Percentiles rank a stretch among this genome's conserved stretches.
Conservation (phyloP, 1,284 basidiomycete species). For the Gymnopus androsaceus region DNA sequence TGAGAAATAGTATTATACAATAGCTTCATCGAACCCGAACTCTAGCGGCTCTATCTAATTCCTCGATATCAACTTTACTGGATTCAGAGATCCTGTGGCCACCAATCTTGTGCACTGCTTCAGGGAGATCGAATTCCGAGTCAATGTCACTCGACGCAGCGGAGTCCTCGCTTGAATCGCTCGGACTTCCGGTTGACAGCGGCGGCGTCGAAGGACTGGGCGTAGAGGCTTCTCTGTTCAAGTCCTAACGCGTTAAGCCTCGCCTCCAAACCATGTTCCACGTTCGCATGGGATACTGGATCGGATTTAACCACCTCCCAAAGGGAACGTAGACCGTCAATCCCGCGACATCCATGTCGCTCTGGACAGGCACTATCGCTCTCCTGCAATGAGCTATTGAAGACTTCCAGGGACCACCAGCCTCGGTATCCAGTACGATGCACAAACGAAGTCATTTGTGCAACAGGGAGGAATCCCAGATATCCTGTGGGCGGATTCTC, state of each 20-base stretch:
- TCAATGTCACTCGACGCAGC: constrained; percentile 1
- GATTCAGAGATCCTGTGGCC: not conserved
- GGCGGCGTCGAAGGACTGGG: constrained; percentile 2
- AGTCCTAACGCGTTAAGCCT: too few species aligned
- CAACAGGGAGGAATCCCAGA: constrained; percentile 26
- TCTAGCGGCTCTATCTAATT: not conserved
- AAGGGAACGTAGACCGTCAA: constrained; percentile 20
- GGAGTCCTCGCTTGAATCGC: not conserved
- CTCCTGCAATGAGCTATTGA: constrained; percentile 25
- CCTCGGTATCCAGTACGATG: constrained; percentile 24
- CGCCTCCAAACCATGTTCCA: not conserved
- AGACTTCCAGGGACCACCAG: constrained; percentile 31
- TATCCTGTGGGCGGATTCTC: constrained; percentile 14
- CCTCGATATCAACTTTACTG: too few species aligned
- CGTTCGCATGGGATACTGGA: not conserved
- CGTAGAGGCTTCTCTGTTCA: not conserved
- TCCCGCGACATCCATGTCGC: constrained; percentile 25
- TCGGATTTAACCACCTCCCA: constrained; percentile 14
- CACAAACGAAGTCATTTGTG: constrained; percentile 24
- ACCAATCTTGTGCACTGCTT: not conserved
- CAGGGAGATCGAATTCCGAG: not conserved
- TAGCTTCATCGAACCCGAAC: too few species aligned
- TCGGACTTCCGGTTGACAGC: constrained; percentile 1
- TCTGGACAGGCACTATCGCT: constrained; percentile 22
- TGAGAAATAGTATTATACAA: too few species aligned